These are phyloP conservation scores for Metschnikowia picachoensis DNA, from an alignment of 805 yeast genomes.

Conservation along the genomic window DNA sequence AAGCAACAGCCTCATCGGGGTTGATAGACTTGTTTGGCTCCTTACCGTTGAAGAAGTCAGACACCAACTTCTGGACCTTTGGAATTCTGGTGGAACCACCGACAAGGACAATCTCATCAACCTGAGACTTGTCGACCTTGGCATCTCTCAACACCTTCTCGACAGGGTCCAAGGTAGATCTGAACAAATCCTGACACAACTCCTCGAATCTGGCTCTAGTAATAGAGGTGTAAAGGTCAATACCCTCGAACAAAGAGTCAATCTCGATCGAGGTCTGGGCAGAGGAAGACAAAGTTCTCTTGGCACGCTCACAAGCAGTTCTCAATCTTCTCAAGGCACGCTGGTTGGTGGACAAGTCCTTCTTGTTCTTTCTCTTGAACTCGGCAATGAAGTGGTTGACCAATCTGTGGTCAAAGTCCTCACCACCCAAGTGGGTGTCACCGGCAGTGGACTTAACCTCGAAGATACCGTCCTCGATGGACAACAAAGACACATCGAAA, in stretches of 20 bases:
- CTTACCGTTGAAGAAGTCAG: slow-evolving; percentile 44
- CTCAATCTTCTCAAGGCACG: slow-evolving; percentile 72
- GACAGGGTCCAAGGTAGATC: slow-evolving; percentile 45
- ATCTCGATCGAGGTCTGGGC: slow-evolving; percentile 42
- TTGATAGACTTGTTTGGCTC: slow-evolving; percentile 47
- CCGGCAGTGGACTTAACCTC: slow-evolving; percentile 68
- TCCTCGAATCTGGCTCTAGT: slow-evolving; percentile 49
- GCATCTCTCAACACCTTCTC: slow-evolving; percentile 45
- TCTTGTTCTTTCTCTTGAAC: slow-evolving; percentile 89
- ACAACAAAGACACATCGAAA: slow-evolving; percentile 45
- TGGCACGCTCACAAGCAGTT: slow-evolving; percentile 48
- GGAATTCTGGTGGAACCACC: slow-evolving; percentile 52
- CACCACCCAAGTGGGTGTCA: slow-evolving; percentile 98
- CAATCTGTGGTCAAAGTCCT: slow-evolving; percentile 88
- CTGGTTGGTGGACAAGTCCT: slow-evolving; percentile 75
- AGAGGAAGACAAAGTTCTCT: slow-evolving; percentile 43
- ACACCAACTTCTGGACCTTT: slow-evolving; percentile 46
- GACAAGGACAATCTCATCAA: slow-evolving; percentile 45
- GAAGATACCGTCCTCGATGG: slow-evolving; percentile 47
- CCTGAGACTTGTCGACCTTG: slow-evolving; percentile 42
- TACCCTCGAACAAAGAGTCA: slow-evolving; percentile 47
- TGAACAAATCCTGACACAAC: slow-evolving; percentile 43
- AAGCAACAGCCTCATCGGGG: slow-evolving; percentile 50
- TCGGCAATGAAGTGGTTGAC: slow-evolving; percentile 87
- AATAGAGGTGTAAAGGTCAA: slow-evolving; percentile 44